These are phyloP conservation scores for Tolypocladium tundrense DNA, from an alignment of 2,329 filamentous ascomycete genomes.

Conservation along the genomic window DNA sequence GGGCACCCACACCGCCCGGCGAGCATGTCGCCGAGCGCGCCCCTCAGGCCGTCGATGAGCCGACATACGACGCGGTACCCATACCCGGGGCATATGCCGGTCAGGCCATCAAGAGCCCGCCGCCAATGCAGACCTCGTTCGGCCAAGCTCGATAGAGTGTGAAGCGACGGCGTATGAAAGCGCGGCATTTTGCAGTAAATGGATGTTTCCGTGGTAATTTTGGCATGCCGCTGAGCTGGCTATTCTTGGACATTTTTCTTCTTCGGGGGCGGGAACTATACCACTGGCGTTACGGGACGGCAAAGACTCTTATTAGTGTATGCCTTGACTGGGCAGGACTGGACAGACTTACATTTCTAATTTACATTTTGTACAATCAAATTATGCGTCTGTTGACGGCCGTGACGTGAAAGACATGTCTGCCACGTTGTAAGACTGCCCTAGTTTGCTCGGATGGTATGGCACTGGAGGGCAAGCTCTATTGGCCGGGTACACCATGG, in stretches of 20 bases:
- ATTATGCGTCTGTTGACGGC: background rate
- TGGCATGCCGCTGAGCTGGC: background rate
- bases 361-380: background rate
- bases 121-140: conserved; percentile 33
- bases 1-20: conserved; percentile 4
- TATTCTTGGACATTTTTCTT: conserved; percentile 3
- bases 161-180: background rate
- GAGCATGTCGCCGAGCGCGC: conserved; percentile 37
- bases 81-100: conserved; percentile 76
- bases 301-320: background rate
- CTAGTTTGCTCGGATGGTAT: background rate
- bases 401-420: background rate
- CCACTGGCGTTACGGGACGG: conserved; percentile 8
- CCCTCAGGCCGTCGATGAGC: conserved; percentile 65
- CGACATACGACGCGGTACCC: conserved; percentile 74
- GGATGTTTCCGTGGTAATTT: background rate
- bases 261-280: conserved; percentile 4
- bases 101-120: conserved; percentile 41
- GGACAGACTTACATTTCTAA: background rate
- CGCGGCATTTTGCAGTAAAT: background rate
- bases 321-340: conserved; percentile 1
- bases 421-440: background rate
- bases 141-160: conserved; percentile 17
- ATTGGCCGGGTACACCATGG: background rate
- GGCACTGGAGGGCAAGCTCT: no score